These are phyloP conservation scores for Lichenothelia convexa DNA, from an alignment of 495 filamentous ascomycete species.

Conservation along the genomic window DNA sequence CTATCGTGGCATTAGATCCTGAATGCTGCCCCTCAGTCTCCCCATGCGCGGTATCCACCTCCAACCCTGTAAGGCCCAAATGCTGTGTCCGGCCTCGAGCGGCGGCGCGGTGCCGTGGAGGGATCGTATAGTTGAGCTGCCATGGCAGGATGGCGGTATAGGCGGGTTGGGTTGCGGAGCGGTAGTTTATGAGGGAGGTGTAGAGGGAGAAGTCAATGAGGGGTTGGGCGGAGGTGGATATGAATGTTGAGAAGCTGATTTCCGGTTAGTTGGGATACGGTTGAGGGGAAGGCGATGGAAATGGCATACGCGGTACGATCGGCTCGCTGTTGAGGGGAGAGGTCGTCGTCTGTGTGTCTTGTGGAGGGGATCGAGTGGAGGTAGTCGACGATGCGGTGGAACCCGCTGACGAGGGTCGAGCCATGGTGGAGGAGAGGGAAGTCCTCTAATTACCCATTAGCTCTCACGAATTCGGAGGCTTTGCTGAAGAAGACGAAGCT, in stretches of 20 bases:
- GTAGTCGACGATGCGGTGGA: conserved; percentile 54
- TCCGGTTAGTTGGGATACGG: no score
- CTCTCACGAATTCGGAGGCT: no score
- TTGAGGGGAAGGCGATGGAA: no score
- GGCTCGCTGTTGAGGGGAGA: conserved; percentile 2
- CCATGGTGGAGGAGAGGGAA: conserved; percentile 57
- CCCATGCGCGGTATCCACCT: conserved; percentile 32
- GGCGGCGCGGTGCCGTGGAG: conserved; percentile 42
- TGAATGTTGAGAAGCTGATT: no score
- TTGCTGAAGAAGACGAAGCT: no score
- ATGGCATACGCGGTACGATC: conserved; percentile 7
- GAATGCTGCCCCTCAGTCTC: conserved; percentile 2
- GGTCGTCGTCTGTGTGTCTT: not conserved
- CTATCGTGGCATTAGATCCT: conserved; percentile 4
- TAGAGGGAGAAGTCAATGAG: conserved; percentile 41
- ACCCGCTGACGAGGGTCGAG: conserved; percentile 46
- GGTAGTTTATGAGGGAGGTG: conserved; percentile 73
- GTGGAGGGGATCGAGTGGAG: conserved; percentile 22
- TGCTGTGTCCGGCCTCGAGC: conserved; percentile 54
- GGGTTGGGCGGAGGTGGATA: conserved; percentile 13
- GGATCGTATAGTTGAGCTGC: conserved; percentile 66
- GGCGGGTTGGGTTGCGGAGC: conserved; percentile 48
- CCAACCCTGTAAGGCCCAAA: conserved; percentile 50
- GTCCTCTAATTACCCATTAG: conserved; percentile 32
- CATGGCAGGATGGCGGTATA: conserved; percentile 61